Evolutionary conservation across 345 rosid genomes (phyloP), one percentile per base, ranked within the genome.

Genomic region (Hibiscus tridactylites): DNA sequence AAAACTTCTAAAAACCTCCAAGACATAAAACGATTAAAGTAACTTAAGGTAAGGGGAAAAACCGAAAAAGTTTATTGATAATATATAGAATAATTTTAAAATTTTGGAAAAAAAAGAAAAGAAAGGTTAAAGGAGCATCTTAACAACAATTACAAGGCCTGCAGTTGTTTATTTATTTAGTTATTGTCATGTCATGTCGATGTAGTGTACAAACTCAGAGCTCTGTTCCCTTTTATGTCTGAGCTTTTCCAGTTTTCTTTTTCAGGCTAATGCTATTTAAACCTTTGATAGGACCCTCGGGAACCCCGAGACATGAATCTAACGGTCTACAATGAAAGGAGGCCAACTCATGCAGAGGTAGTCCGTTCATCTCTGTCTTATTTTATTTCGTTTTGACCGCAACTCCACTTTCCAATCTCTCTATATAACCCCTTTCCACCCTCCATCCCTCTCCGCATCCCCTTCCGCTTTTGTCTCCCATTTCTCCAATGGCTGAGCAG

Each of bases 361-460:
- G 6, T 35, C 59, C 52, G 26, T 28, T 28, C 57, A 4, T 52
- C 29, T 15, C 39, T 28, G 4, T 52, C 39, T 1, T 0, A 3
- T 2, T 24, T 13, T 50, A 8, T 3, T 59, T 56, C 12, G 70
- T 73, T 82, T 86, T 83, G 91, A 85, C 90, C 84, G 70, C 50
- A 77, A 71, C 61, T 28, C 80, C 83, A 24, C 75, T 62, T 59
- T 61, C 70, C 77, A 60, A 81, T 82, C 88, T 12, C 10, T 58
- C 62, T 58, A 11, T 92, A 90, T 87, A 87, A 91, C 79, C 6
- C 70, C 79, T 79, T 77, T 73, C 72, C 33, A 61, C 46, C 72
- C 78, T 70, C 72, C 71, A 71, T 82, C 88, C 87, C 87, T 80
- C 85, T 76, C 83, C 76, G 77, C 82, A 79, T 71, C 77, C 28